These are phyloP conservation scores for Nicotiana attenuata DNA, from an alignment of 257 asterid genomes.

Conservation along the genomic window DNA sequence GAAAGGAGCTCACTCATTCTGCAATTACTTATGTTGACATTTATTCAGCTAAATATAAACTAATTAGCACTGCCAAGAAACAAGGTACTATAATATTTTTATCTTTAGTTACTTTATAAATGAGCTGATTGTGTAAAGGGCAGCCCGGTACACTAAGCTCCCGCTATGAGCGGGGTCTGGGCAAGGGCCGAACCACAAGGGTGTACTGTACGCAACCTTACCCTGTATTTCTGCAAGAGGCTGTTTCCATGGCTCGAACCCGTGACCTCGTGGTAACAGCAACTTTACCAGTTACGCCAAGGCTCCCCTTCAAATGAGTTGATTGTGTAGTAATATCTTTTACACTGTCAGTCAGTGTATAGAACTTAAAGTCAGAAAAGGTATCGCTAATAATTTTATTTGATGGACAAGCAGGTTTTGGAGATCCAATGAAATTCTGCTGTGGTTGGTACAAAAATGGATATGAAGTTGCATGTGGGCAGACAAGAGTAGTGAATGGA, in stretches of 20 bases:
- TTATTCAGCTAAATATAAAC: slow-evolving; percentile 22
- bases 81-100: slow-evolving; percentile 4
- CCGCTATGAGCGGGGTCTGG: too few species aligned
- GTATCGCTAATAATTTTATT: neutral
- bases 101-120: neutral
- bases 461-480: slow-evolving; percentile 27
- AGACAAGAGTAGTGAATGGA: slow-evolving; percentile 28
- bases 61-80: slow-evolving; percentile 12
- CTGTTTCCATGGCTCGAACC: too few species aligned
- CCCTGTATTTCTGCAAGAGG: too few species aligned
- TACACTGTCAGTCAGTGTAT: neutral
- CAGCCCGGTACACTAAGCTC: too few species aligned
- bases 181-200: too few species aligned
- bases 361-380: neutral
- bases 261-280: too few species aligned
- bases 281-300: too few species aligned
- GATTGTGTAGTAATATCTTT: neutral
- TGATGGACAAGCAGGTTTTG: slow-evolving; percentile 23
- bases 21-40: slow-evolving; percentile 38
- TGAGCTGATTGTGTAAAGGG: neutral
- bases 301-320: too few species aligned
- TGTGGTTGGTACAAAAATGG: slow-evolving; percentile 21
- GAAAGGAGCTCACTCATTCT: slow-evolving; percentile 21
- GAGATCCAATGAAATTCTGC: slow-evolving; percentile 28
- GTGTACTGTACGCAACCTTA: too few species aligned